Percentiles rank a stretch among this genome's conserved stretches.
Evolutionary conservation across 2,329 filamentous ascomycete species (phyloP).

Genomic region (Fusarium continuum): DNA sequence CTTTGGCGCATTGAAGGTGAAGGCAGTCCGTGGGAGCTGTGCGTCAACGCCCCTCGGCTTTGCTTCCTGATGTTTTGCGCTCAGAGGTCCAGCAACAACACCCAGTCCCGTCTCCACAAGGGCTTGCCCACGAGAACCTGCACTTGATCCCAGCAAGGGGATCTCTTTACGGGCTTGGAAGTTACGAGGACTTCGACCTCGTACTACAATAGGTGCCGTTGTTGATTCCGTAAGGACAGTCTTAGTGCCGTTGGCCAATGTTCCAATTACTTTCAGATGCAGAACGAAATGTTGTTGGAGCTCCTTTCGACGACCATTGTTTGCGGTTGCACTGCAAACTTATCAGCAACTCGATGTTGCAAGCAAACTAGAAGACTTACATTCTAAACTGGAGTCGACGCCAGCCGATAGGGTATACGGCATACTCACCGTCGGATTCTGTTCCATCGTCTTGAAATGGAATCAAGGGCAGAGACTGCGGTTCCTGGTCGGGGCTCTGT

Average conservation of each 20-base stretch:
- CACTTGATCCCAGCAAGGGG: constrained; percentile 80
- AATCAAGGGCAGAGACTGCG: constrained; percentile 79
- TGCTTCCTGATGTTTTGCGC: constrained; percentile 63
- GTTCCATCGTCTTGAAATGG: constrained; percentile 69
- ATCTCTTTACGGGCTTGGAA: constrained; percentile 95
- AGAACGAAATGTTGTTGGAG: constrained; percentile 96
- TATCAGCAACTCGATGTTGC: constrained; percentile 12
- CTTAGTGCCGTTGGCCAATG: constrained; percentile 83
- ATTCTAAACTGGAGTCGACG: constrained; percentile 91
- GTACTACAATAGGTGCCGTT: constrained; percentile 91
- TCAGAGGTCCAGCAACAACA: constrained; percentile 66
- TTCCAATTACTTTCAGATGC: constrained; percentile 85
- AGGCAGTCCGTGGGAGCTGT: constrained; percentile 65
- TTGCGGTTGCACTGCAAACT: constrained; percentile 79
- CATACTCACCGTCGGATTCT: constrained; percentile 78
- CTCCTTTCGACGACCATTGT: constrained; percentile 94
- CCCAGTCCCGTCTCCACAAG: constrained; percentile 70
- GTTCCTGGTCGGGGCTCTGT: constrained; percentile 81
- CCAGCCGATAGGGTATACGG: constrained; percentile 93
- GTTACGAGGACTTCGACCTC: constrained; percentile 91
- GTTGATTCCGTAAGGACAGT: constrained; percentile 83
- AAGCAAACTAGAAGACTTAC: constrained; percentile 52
- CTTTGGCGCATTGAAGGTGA: constrained; percentile 67
- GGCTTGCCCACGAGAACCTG: constrained; percentile 80
- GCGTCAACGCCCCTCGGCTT: constrained; percentile 62